Percentiles rank a stretch among this genome's conserved stretches.
Conservation (phyloP, 2,329 filamentous ascomycete species). For the Zalaria obscura region DNA sequence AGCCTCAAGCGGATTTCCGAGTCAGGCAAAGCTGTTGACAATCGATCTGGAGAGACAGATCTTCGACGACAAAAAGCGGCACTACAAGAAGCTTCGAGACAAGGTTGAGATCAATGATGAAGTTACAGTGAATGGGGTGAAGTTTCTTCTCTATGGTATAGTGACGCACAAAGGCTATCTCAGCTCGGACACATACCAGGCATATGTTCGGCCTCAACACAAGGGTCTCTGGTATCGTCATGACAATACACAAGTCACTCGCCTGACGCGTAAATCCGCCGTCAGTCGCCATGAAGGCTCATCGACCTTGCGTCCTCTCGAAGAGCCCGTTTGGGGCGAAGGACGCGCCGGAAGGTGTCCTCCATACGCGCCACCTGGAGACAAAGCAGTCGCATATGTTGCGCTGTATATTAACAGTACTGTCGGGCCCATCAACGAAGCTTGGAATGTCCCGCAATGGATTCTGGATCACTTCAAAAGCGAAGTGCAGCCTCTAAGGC, state of each 20-base stretch:
- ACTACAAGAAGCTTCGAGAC: conserved; percentile 43
- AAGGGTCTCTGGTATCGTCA: neutral
- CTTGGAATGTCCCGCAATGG: conserved; percentile 30
- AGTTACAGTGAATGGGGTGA: conserved; percentile 30
- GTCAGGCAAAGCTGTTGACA: conserved; percentile 9
- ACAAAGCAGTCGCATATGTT: conserved; percentile 36
- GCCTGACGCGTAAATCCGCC: conserved; percentile 42
- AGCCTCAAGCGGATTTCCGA: neutral
- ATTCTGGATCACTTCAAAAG: conserved; percentile 17
- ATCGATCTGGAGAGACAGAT: conserved; percentile 44
- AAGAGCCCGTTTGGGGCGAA: conserved; percentile 1
- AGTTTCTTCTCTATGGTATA: conserved; percentile 46
- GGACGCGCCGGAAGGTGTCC: neutral
- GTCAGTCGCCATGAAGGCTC: conserved; percentile 6
- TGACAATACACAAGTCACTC: conserved; percentile 33
- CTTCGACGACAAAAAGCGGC: conserved; percentile 38
- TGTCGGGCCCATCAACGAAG: conserved; percentile 16
- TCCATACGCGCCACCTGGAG: conserved; percentile 13
- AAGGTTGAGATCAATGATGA: conserved; percentile 42
- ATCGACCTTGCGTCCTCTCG: neutral
- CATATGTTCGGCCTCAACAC: neutral
- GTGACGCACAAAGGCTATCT: conserved; percentile 45
- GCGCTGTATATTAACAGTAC: conserved; percentile 42
- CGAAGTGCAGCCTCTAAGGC: neutral
- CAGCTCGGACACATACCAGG: conserved; percentile 39